Conservation (phyloP, 2,329 filamentous ascomycete genomes). For the Ustilaginoidea virens region DNA sequence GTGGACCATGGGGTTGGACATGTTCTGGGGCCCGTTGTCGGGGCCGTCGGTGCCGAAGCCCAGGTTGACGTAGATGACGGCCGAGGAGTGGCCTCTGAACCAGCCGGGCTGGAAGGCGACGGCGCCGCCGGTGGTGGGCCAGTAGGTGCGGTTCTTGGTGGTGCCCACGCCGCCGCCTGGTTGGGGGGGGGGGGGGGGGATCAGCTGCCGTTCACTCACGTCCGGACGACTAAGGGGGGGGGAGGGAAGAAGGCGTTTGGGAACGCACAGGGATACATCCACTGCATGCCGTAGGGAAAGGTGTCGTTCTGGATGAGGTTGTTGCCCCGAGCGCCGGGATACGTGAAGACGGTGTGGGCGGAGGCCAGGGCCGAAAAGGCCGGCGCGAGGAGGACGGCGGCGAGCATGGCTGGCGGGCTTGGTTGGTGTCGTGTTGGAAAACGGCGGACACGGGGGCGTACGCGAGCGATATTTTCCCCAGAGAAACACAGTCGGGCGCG, state of each 20-base stretch:
- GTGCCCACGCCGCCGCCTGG: slow-evolving; percentile 73
- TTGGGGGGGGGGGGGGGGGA: slow-evolving; percentile 1
- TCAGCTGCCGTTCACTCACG: too few relatives aligned
- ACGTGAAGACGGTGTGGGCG: slow-evolving; percentile 72
- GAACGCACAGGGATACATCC: slow-evolving; percentile 78
- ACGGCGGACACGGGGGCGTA: too few relatives aligned
- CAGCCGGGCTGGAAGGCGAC: slow-evolving; percentile 84
- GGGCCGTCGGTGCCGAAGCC: slow-evolving; percentile 60
- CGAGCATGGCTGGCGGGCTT: slow-evolving; percentile 1
- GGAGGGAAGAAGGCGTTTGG: background rate
- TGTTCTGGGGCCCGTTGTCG: slow-evolving; percentile 57
- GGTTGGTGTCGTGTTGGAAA: too few relatives aligned
- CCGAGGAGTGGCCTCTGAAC: slow-evolving; percentile 78
- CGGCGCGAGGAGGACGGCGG: slow-evolving; percentile 19
- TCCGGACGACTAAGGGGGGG: too few relatives aligned
- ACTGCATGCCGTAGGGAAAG: slow-evolving; percentile 85
- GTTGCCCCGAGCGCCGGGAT: slow-evolving; percentile 77
- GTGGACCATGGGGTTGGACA: slow-evolving; percentile 68
- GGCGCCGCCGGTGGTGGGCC: slow-evolving; percentile 80
- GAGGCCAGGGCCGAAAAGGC: slow-evolving; percentile 33
- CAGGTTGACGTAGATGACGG: slow-evolving; percentile 80
- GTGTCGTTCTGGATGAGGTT: slow-evolving; percentile 66
- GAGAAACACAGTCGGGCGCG: too few relatives aligned
- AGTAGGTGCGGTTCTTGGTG: slow-evolving; percentile 75
- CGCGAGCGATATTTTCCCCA: too few relatives aligned